These are phyloP conservation scores for Clonostachys rhizophaga DNA, from an alignment of 2,329 filamentous ascomycete species.

Conservation along the genomic window DNA sequence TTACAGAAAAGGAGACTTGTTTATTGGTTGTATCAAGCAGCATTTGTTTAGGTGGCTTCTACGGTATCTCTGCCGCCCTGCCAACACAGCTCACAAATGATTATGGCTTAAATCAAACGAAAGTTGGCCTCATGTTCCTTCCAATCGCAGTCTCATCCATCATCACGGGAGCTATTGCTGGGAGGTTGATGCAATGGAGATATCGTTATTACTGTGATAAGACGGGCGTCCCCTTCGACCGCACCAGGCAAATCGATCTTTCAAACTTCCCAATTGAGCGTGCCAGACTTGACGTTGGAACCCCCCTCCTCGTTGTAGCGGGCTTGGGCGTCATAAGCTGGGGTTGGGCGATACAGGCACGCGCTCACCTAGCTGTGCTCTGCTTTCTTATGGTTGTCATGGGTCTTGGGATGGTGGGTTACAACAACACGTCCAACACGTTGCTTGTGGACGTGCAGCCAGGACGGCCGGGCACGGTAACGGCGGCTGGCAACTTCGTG, in stretches of 20 bases:
- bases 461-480: conserved; percentile 53
- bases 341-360: conserved; percentile 45
- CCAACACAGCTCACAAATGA: conserved; percentile 36
- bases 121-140: conserved; percentile 48
- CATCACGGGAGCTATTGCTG: conserved; percentile 36
- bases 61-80: conserved; percentile 38
- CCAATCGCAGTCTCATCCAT: conserved; percentile 46
- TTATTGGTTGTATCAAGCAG: conserved; percentile 37
- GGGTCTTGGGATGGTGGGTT: conserved; percentile 45
- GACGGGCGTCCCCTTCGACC: conserved; percentile 42
- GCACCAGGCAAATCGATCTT: conserved; percentile 26
- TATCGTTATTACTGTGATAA: conserved; percentile 52
- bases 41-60: conserved; percentile 36
- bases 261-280: conserved; percentile 43
- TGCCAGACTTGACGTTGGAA: conserved; percentile 30
- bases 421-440: conserved; percentile 42
- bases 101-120: conserved; percentile 55
- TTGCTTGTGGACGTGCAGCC: conserved; percentile 61
- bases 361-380: conserved; percentile 36
- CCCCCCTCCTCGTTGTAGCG: conserved; percentile 45
- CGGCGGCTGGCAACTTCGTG: conserved; percentile 59
- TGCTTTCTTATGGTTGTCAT: conserved; percentile 40
- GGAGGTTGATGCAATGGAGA: conserved; percentile 61
- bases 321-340: conserved; percentile 40
- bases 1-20: conserved; percentile 34